phyloP scores from a whole-genome alignment of 768 basidiomycete species.

The Kwoniella dejecticola region DNA sequence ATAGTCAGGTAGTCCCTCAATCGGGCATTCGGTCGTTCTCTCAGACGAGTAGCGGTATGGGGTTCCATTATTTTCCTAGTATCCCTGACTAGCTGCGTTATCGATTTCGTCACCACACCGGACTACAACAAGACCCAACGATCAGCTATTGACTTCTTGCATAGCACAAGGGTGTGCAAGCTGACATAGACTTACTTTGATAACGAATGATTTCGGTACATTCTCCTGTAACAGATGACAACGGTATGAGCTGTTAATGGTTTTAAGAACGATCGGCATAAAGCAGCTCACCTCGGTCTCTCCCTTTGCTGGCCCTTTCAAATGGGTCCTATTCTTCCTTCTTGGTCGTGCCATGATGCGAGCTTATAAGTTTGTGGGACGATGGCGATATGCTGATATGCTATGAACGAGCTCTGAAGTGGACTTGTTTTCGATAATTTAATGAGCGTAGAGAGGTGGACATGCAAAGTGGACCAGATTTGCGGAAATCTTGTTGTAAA shows the following conservation, averaged over 20 bases:
- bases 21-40: slow-evolving; percentile 81
- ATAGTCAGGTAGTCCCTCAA: slow-evolving; percentile 83
- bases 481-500: slow-evolving; percentile 18
- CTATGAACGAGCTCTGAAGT: neutral
- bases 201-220: slow-evolving; percentile 87
- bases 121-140: no score
- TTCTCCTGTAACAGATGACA: slow-evolving; percentile 36
- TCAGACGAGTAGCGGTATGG: slow-evolving; percentile 90
- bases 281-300: slow-evolving; percentile 38
- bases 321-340: slow-evolving; percentile 55
- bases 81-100: slow-evolving; percentile 87
- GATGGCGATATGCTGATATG: slow-evolving; percentile 5
- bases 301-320: slow-evolving; percentile 47
- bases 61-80: slow-evolving; percentile 96
- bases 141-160: no score
- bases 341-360: slow-evolving; percentile 45
- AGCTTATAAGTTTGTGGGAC: neutral
- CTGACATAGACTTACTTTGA: slow-evolving; percentile 64
- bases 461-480: slow-evolving; percentile 20
- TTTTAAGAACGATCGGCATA: neutral
- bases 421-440: slow-evolving; percentile 6
- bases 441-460: slow-evolving; percentile 6
- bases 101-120: slow-evolving; percentile 83
- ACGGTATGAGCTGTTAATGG: neutral
- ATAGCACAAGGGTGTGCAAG: no score